Evolutionary conservation across 106 monocot genomes (phyloP).

Genomic region (Amphibolis antarctica): DNA sequence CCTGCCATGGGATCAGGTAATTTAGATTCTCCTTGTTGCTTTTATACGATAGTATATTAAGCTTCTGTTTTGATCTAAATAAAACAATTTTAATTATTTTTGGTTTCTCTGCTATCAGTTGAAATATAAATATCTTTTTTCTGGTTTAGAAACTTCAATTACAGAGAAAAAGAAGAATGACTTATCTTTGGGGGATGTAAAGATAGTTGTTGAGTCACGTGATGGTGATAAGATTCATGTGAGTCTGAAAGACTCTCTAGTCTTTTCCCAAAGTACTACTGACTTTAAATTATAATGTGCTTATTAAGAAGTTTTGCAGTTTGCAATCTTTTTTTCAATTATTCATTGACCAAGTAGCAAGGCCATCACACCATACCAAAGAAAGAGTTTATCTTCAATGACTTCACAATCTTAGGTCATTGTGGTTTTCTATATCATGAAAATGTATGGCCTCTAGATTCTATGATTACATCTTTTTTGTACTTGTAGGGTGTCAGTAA

Average conservation of each 20-base stretch:
- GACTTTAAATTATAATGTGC: not conserved
- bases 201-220: slow-evolving; percentile 47
- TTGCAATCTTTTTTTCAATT: not conserved
- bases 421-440: too few species aligned
- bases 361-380: too few species aligned
- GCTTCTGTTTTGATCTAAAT: not conserved
- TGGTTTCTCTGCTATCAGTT: not conserved
- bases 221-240: slow-evolving; percentile 70
- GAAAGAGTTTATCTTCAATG: too few species aligned
- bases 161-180: slow-evolving; percentile 49
- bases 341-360: too few species aligned
- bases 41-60: not conserved
- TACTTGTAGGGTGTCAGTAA: too few species aligned
- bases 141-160: slow-evolving; percentile 56
- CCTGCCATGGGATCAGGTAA: slow-evolving; percentile 27
- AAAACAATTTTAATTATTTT: not conserved
- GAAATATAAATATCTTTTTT: slow-evolving; percentile 14
- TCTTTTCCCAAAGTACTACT: not conserved
- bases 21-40: not conserved
- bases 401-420: too few species aligned
- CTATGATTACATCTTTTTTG: too few species aligned
- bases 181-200: slow-evolving; percentile 46
- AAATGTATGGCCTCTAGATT: too few species aligned
- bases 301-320: too few species aligned
- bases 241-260: slow-evolving; percentile 19